Evolutionary conservation across 371 early-diverging fungal species (phyloP), one percentile per base, ranked within the genome.

Genomic region (Mortierella sp.): DNA sequence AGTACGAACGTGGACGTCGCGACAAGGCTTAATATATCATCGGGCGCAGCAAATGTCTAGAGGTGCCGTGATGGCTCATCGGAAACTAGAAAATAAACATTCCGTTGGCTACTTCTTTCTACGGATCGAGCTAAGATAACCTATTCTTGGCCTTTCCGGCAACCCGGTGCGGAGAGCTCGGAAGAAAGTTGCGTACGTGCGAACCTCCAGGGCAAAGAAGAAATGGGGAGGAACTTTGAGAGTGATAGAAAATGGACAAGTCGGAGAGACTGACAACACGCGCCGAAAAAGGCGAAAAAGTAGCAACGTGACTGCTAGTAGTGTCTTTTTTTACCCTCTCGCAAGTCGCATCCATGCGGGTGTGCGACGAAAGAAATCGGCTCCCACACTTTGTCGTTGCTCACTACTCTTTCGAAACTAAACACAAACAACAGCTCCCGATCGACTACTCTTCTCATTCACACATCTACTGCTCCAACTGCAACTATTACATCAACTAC

Each of bases 1-100:
- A 97, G 86, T 96, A 95, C 71, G 89, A 91, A 38, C 88, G 90
- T 70, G 90, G 84, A 34, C 86, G 86, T 54, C 73, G 73, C 52
- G 47, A 73, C 11, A 73, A 50, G 50, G 16, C 50, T 21, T 55
- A n/a, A 55, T 55, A 31, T 26, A 10, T 24, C 24, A 38, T 55
- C 4, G 52, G 54, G 48, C 48, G 48, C 48, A 71, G 47, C 26
- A 28, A 8, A 6, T 21, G 1, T 52, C 52, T n/a, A 26, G 26
- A 9, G 26, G 1, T 60, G 14, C 31, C 19, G 13, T 13, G 31
- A 4, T 31, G 55, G 1, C n/a, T 6, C n/a, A 16, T 55, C n/a
- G 4, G 4, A 28, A 28, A 13, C 10, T 31, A 60, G 10, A 60
- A 11, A 58, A 60, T 60, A 60, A 65, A 38, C n/a, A 34, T 2